Evolutionary conservation across 495 filamentous ascomycete genomes (phyloP).

Genomic region (Cladorrhinum samala): DNA sequence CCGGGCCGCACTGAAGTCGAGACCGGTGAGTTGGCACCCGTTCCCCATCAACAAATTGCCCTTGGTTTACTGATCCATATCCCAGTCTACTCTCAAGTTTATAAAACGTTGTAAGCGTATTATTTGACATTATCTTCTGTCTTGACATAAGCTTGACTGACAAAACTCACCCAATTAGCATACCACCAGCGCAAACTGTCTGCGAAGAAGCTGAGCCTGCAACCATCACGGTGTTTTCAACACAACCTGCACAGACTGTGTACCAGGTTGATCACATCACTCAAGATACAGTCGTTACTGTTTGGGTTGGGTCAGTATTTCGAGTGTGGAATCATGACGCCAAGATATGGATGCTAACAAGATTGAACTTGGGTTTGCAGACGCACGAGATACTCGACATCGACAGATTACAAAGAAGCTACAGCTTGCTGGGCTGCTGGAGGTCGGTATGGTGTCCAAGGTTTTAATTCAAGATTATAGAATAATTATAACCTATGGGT

Average conservation of each 20-base stretch:
- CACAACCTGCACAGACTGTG: constrained; percentile 10
- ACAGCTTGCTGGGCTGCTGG: constrained; percentile 21
- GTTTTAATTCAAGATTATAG: neutral
- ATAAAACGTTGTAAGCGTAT: constrained; percentile 16
- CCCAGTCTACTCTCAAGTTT: constrained; percentile 7
- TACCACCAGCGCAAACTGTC: constrained; percentile 16
- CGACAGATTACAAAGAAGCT: constrained; percentile 11
- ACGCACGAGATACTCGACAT: constrained; percentile 19
- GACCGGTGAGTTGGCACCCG: constrained; percentile 7
- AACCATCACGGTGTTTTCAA: constrained; percentile 12
- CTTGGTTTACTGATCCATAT: neutral
- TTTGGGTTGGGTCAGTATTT: constrained; percentile 16
- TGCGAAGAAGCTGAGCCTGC: constrained; percentile 12
- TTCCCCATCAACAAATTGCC: neutral
- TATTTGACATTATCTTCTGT: neutral
- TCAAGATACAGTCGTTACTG: constrained; percentile 6
- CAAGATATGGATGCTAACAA: neutral
- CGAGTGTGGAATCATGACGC: too few species aligned
- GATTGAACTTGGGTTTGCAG: neutral
- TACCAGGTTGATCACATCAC: constrained; percentile 18
- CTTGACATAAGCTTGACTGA: neutral
- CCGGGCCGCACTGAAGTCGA: constrained; percentile 12
- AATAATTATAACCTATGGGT: neutral
- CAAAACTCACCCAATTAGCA: constrained; percentile 2
- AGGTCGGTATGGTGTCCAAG: constrained; percentile 17